Evolutionary conservation across 208 protist species (phyloP).

Genomic region (Trypanosoma mega): DNA sequence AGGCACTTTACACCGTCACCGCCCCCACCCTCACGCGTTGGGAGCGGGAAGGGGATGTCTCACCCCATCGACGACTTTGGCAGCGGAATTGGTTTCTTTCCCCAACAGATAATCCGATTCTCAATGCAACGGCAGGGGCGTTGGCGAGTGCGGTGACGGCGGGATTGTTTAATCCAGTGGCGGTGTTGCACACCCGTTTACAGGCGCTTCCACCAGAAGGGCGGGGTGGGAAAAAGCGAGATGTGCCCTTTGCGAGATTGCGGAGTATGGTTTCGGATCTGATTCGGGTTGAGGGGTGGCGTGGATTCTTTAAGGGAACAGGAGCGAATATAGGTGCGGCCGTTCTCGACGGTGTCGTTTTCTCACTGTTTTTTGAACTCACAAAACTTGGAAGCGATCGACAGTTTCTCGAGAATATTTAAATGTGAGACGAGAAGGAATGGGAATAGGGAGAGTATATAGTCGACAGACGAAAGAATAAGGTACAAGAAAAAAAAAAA

Average conservation of each 20-base stretch:
- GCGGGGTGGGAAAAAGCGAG: neutral
- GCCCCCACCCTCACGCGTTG: conserved; percentile 50
- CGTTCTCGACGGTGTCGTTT: conserved; percentile 79
- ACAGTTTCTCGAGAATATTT: conserved; percentile 47
- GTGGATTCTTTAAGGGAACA: conserved; percentile 81
- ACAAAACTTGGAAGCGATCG: conserved; percentile 84
- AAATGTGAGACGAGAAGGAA: conserved; percentile 1
- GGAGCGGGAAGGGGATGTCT: conserved; percentile 26
- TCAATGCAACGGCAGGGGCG: conserved; percentile 68
- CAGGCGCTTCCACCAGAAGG: conserved; percentile 55
- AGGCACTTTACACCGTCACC: conserved; percentile 53
- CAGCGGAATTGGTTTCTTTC: conserved; percentile 70
- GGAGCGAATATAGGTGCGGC: conserved; percentile 67
- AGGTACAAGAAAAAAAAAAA: too few species aligned
- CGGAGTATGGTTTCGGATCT: conserved; percentile 46
- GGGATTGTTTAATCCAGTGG: conserved; percentile 76
- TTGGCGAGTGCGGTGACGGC: conserved; percentile 68
- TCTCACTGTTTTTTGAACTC: conserved; percentile 81
- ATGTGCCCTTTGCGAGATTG: conserved; percentile 19
- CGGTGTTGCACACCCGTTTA: conserved; percentile 78
- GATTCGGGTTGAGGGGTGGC: conserved; percentile 51
- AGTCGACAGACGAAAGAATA: too few species aligned
- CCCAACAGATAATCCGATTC: conserved; percentile 72
- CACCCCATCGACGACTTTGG: conserved; percentile 28
- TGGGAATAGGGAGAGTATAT: conserved; percentile 10